Conservation (phyloP, 176 grass and related monocot species). For the Oryza punctata region DNA sequence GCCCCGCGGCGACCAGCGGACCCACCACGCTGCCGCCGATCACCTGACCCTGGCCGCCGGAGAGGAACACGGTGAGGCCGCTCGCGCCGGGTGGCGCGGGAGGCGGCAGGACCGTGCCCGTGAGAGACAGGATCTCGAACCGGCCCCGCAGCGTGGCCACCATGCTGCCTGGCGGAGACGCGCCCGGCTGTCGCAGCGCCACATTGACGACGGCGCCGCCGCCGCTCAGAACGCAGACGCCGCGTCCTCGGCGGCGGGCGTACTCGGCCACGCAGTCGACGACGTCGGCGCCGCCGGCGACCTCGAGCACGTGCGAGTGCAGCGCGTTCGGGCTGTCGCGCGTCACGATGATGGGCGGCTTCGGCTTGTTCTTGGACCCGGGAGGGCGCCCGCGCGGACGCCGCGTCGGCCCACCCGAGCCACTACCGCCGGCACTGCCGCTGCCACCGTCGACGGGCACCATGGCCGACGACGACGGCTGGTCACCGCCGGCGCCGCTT, state of each 20-base stretch:
- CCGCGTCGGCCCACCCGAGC: constrained; percentile 59
- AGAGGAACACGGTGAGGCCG: constrained; percentile 82
- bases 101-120: constrained; percentile 86
- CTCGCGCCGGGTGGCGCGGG: constrained; percentile 78
- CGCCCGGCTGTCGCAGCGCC: constrained; percentile 76
- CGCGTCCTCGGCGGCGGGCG: constrained; percentile 75
- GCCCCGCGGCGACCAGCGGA: constrained; percentile 71
- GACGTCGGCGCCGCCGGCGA: constrained; percentile 72
- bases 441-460: constrained; percentile 40
- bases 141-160: constrained; percentile 79
- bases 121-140: constrained; percentile 96
- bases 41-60: constrained; percentile 85
- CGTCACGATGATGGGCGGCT: constrained; percentile 91
- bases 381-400: constrained; percentile 81
- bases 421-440: constrained; percentile 34
- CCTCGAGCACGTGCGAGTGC: constrained; percentile 91
- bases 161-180: constrained; percentile 81
- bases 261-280: constrained; percentile 94
- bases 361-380: constrained; percentile 93
- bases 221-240: constrained; percentile 90
- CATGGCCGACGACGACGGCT: constrained; percentile 78
- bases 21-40: constrained; percentile 88
- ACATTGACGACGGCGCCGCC: constrained; percentile 81
- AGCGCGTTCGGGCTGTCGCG: constrained; percentile 94
- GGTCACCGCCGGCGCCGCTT: constrained; percentile 36